phyloP scores from a whole-genome alignment of 2,329 filamentous ascomycete genomes.

The Cladobotryum protrusum region DNA sequence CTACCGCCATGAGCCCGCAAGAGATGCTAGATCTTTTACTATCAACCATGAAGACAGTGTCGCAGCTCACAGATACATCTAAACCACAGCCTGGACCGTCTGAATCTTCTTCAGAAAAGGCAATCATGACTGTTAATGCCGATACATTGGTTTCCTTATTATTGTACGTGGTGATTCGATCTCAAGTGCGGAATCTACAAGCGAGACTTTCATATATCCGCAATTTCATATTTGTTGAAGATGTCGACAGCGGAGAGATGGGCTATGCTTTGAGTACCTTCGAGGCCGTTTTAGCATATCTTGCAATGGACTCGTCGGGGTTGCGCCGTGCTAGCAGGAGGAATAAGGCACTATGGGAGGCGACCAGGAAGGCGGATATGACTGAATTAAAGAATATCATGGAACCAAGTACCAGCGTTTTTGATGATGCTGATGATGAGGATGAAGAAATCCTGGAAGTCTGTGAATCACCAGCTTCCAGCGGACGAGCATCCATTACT shows the following conservation, averaged over 20 bases:
- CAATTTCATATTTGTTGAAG: constrained; percentile 95
- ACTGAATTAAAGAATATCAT: constrained; percentile 71
- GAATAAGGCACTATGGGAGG: constrained; percentile 85
- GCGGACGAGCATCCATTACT: constrained; percentile 39
- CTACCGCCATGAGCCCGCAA: constrained; percentile 69
- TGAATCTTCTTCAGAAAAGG: constrained; percentile 42
- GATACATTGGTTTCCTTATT: constrained; percentile 90
- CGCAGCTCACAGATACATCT: constrained; percentile 54
- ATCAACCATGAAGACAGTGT: constrained; percentile 76
- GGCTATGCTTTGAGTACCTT: constrained; percentile 95
- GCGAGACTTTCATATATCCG: constrained; percentile 91
- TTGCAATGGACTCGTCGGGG: constrained; percentile 73
- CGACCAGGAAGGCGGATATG: constrained; percentile 70
- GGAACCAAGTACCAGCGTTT: constrained; percentile 57
- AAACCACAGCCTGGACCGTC: constrained; percentile 30
- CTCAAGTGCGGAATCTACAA: constrained; percentile 80
- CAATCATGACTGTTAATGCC: constrained; percentile 62
- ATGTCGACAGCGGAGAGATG: constrained; percentile 93
- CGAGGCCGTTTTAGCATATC: constrained; percentile 86
- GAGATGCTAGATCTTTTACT: constrained; percentile 82
- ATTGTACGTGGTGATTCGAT: constrained; percentile 85
- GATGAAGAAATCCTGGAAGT: constrained; percentile 42
- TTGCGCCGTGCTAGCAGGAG: constrained; percentile 77
- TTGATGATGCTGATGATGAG: constrained; percentile 42
- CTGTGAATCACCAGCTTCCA: constrained; percentile 33